A percentile compares a stretch with the other conserved stretches of the same genome.
These are phyloP conservation scores for Zymoseptoria ardabiliae DNA, from an alignment of 2,329 filamentous ascomycete species.

Conservation along the genomic window DNA sequence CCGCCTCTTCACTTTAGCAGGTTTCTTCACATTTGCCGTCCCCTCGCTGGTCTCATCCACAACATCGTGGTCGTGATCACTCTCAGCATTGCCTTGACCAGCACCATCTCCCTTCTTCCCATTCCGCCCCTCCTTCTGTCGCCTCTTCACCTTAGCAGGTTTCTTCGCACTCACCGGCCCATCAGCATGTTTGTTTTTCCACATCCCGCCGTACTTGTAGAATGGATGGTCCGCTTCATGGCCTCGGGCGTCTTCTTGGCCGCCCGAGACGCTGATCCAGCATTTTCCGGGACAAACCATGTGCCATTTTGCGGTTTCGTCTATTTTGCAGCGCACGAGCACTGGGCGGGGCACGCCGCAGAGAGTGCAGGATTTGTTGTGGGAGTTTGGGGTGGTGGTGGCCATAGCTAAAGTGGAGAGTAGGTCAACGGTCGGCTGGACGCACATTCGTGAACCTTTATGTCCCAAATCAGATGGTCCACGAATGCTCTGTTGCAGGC, in stretches of 20 bases:
- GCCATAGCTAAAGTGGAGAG: no score
- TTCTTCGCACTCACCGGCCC: constrained; percentile 34
- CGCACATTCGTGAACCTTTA: no score
- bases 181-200: constrained; percentile 37
- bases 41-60: background rate
- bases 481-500: no score
- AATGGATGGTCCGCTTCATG: constrained; percentile 27
- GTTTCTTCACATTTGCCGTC: constrained; percentile 30
- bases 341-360: constrained; percentile 33
- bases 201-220: constrained; percentile 35
- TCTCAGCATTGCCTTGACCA: background rate
- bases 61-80: background rate
- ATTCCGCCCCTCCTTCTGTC: constrained; percentile 20
- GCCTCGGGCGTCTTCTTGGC: constrained; percentile 35
- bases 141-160: constrained; percentile 33
- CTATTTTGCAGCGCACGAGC: constrained; percentile 39
- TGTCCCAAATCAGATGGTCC: no score
- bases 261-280: constrained; percentile 39
- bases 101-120: background rate
- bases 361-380: constrained; percentile 36
- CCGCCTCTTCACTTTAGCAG: constrained; percentile 33
- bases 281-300: constrained; percentile 39
- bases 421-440: no score
- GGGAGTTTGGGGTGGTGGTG: background rate
- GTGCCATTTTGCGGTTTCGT: constrained; percentile 35